Percentiles rank a stretch among this genome's conserved stretches.
Evolutionary conservation across 768 basidiomycete species (phyloP).

Genomic region (Clitopilus hobsonii): DNA sequence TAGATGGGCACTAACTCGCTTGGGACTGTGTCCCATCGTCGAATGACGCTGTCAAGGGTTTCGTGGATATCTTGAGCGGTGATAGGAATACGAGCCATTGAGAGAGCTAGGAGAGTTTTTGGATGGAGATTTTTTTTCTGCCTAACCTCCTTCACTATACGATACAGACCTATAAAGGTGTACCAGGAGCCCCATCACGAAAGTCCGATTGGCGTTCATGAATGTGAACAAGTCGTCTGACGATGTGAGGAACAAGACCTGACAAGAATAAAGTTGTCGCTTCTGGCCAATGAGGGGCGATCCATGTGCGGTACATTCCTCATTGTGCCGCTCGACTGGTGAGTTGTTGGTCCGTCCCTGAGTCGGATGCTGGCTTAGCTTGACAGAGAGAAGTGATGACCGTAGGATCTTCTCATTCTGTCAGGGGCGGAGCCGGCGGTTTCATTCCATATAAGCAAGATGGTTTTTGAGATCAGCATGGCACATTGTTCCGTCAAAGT

Average conservation of each 20-base stretch:
- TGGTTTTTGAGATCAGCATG: too few species aligned
- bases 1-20: conserved; percentile 7
- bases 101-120: background rate
- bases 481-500: too few species aligned
- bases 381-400: background rate
- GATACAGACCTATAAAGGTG: too few species aligned
- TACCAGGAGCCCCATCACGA: background rate
- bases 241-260: background rate
- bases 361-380: background rate
- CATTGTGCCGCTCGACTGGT: background rate
- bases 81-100: conserved; percentile 11
- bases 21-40: conserved; percentile 9
- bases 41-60: conserved; percentile 6
- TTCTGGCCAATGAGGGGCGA: background rate
- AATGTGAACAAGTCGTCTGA: background rate
- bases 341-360: background rate
- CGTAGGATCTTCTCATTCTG: background rate
- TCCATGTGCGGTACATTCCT: background rate
- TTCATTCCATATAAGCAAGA: background rate
- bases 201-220: background rate
- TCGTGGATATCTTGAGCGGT: conserved; percentile 12
- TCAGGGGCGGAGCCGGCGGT: background rate
- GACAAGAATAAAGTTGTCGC: background rate
- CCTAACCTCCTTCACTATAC: too few species aligned
- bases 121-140: too few species aligned